Evolutionary conservation across 345 rosid species (phyloP), one percentile per base, ranked within the genome.

Genomic region (Passiflora organensis): DNA sequence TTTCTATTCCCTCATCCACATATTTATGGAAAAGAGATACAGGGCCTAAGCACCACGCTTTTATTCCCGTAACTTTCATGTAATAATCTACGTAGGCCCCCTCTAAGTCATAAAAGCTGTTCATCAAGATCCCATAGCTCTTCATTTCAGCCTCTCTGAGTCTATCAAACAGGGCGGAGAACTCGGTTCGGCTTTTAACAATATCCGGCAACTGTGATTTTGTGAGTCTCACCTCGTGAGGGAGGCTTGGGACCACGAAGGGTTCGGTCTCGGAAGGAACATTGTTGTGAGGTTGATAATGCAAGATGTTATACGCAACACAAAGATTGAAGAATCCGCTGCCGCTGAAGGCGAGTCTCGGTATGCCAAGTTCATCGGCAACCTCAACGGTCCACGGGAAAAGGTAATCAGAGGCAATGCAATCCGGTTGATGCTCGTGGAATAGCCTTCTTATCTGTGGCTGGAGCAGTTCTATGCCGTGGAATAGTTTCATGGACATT

Each of bases 311-410:
- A 6, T 68, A 21, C 0, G 60, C 32, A 18, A 68, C 62, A 13
- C 74, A 65, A 21, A 68, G 69, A 46, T 61, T 64, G 59, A 76
- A 72, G 68, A 71, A 71, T 6, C 76, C 65, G 14, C 71, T 67
- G 12, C 76, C 74, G 16, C 69, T 71, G 32, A 76, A 76, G 23
- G 71, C 69, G 32, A 76, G 64, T 25, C 74, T 52, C 12, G 70
- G 76, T 20, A 68, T 68, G 34, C 73, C 67, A 50, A 50, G 53
- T 34, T 63, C 60, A 15, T 5, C n/a, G 5, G 70, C 66, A 32
- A 70, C 47, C 14, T 60, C 56, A 16, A 55, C 59, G 0, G 75
- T 70, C 67, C 67, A 61, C 2, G 63, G 63, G 21, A 36, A 68
- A 6, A 68, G 73, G 60, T 60, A 60, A 37, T 73, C 78, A 0